Base-by-base conservation (phyloP, 2,329 filamentous ascomycete species). In the Aspergillus cejpii region DNA sequence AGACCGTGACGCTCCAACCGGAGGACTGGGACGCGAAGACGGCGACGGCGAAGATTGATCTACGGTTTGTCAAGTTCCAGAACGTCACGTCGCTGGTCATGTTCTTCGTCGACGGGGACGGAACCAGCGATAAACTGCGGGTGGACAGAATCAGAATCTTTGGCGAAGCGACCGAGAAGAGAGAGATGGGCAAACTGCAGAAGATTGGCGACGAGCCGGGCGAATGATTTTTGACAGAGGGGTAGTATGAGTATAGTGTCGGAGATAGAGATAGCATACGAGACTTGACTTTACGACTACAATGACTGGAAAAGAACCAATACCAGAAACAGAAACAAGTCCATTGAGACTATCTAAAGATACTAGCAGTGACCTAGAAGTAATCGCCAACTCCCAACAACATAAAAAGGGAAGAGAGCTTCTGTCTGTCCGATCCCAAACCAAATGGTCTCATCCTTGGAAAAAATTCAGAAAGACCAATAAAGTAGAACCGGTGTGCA, bases 61-160 rank as follows among this genome's bases (percentile, higher is more conserved):
- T 97, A 58, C 85, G 90, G 11, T 96, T 91, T 61, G 92, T 98
- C 69, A 96, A 96, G 72, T 98, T 97, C 74, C 92, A 97, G 71
- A 94, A 89, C 62, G 85, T 96, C 43, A 85, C 81, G 48, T 92
- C 83, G 50, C 63, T 98, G 57, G 84, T 94, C 14, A 58, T 98
- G 8, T 98, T 96, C 65, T 83, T 98, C 26, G 85, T 86, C 43
- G 84, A 94, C 63, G 90, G 89, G 2, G 86, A 91, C 43, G 83
- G 83, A 14, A 84, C 87, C 41, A 80, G 83, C 34, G 90, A 97
- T 64, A 90, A 87, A 73, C 84, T 92, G 46, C 82, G 92, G 45
- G 68, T 98, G 29, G 73, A 75, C 48, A 58, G 73, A 10, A 52
- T 75, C 43, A 63, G 72, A 33, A 74, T 97, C 44, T 83, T 97